Evolutionary conservation across 192 early-diverging fungal species (phyloP).

Genomic region (Entomortierella lignicola): DNA sequence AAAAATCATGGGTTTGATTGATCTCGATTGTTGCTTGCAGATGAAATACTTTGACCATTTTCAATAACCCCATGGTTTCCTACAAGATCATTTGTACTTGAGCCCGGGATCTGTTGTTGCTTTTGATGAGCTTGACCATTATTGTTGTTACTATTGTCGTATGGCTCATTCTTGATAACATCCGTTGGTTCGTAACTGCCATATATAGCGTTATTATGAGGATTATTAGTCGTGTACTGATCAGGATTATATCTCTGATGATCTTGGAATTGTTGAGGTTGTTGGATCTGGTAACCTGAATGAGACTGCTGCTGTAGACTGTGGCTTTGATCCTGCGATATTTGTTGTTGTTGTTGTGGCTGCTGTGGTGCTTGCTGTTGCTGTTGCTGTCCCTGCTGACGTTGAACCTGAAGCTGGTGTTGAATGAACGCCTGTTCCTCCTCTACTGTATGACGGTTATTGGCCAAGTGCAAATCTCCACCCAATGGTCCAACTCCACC

Average conservation of each 20-base stretch:
- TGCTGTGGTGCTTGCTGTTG: constrained; percentile 5
- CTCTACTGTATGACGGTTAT: constrained; percentile 35
- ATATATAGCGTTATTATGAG: not conserved
- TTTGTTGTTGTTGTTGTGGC: not conserved
- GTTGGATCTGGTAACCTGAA: constrained; percentile 7
- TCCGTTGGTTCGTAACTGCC: constrained; percentile 16
- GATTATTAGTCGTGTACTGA: constrained; percentile 1
- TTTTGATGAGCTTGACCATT: not conserved
- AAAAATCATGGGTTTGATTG: not conserved
- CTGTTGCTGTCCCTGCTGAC: constrained; percentile 26
- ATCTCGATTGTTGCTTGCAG: too few species aligned
- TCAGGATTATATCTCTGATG: constrained; percentile 12
- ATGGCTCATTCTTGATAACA: constrained; percentile 17
- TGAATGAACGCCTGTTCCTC: constrained; percentile 45
- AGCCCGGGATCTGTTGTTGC: not conserved
- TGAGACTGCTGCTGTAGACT: constrained; percentile 16
- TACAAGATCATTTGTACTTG: not conserved
- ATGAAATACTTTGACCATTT: too few species aligned
- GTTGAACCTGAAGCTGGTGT: constrained; percentile 41
- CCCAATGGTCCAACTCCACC: constrained; percentile 35
- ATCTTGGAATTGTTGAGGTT: constrained; percentile 12
- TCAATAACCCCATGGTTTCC: too few species aligned
- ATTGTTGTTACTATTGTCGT: not conserved
- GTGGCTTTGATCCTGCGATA: constrained; percentile 13
- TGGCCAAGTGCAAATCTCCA: constrained; percentile 42